phyloP scores from a whole-genome alignment of 83 land plant species.

The Thuja plicata region DNA sequence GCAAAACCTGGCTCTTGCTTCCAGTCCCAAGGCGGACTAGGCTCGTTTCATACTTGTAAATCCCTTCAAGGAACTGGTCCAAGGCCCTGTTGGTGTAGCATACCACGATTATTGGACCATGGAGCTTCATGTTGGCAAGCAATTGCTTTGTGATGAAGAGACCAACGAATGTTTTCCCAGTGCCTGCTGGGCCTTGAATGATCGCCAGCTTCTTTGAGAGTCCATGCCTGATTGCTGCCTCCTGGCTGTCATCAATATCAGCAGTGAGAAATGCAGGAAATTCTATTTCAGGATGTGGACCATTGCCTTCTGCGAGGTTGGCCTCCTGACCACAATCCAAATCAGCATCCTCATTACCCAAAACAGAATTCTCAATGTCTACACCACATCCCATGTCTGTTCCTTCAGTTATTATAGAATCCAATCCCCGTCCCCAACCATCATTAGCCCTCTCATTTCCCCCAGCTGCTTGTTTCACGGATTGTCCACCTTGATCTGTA shows the following conservation, averaged over 20 bases:
- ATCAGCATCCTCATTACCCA: background rate
- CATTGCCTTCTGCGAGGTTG: background rate
- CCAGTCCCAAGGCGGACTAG: conserved; percentile 35
- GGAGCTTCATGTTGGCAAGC: conserved; percentile 4
- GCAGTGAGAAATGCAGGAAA: background rate
- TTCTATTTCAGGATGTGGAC: background rate
- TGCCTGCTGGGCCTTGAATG: conserved; percentile 43
- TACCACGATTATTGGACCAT: conserved; percentile 22
- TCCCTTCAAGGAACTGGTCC: conserved; percentile 36
- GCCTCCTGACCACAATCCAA: background rate
- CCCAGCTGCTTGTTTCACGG: background rate
- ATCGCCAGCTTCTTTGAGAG: conserved; percentile 33
- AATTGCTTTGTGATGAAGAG: conserved; percentile 15
- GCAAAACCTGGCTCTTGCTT: conserved; percentile 23
- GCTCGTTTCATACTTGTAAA: conserved; percentile 25
- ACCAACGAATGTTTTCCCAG: conserved; percentile 38
- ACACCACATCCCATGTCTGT: background rate
- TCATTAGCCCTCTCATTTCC: background rate
- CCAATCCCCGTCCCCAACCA: background rate
- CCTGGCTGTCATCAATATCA: conserved; percentile 25
- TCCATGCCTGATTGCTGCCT: conserved; percentile 29
- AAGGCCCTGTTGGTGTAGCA: conserved; percentile 38
- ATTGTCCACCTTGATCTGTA: background rate
- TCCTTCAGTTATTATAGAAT: background rate
- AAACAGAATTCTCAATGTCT: background rate